Base-by-base conservation (phyloP, 78 protist species). In the Dictyostelium brefeldianum region DNA sequence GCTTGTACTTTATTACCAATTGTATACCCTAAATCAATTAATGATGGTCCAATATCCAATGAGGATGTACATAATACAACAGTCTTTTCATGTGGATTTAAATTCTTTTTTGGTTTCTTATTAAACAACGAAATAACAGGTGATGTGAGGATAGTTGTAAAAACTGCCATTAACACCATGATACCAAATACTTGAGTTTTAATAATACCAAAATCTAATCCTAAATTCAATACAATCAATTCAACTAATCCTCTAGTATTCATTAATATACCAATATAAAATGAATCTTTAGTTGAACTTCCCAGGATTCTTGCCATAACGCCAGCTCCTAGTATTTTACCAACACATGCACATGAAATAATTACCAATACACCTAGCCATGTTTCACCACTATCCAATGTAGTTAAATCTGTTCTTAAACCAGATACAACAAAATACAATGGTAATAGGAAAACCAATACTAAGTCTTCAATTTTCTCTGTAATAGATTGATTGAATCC, bases 201-300 rank as follows among this genome's bases (percentile, higher is more conserved):
- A 22, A 95, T 80, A 43, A 91, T 71, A 1, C 78, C 69, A 22
- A 78, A 81, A 54, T 95, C 94, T 22, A 95, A 59, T 10, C 97
- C 97, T 9, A 95, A 43, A 77, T 95, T 95, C 46, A 95, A 69
- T 36, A 95, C 95, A 22, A 95, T 90, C 67, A 95, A 51, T 78
- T 95, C 97, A 3, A 90, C 97, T 25, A 95, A 70, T 18, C 97
- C 95, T 71, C 87, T 69, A 0, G 97, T 95, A 50, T 95, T 95
- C 97, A 95, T 95, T 2, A 95, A 80, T 18, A 95, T 43, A 57
- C 95, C 97, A 14, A 90, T 71, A 25, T 57, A 67, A 41, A 90
- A 74, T 31, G 95, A 70, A 18, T 95, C 95, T 12, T 25, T 67
- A 48, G 31, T 85, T 14, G 75, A 50, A 36, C n/a, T n/a, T 6